Evolutionary conservation across 306 rosid genomes (phyloP).

Genomic region (Quercus cerris): DNA sequence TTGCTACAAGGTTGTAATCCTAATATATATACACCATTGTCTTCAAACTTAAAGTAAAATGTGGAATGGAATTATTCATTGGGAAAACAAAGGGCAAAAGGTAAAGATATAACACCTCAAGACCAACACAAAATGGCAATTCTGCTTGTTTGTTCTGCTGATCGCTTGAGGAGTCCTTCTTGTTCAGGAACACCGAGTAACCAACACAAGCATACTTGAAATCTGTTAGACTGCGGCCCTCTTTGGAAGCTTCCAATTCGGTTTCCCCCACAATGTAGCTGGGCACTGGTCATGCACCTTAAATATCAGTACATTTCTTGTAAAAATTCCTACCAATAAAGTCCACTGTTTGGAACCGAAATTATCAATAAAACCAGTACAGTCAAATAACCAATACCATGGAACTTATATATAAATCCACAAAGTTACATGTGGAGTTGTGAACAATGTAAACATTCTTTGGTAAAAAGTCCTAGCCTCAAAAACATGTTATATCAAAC

Average conservation of each 20-base stretch:
- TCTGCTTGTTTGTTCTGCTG: slow-evolving; percentile 57
- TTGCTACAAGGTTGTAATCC: background rate
- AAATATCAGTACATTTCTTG: slow-evolving; percentile 25
- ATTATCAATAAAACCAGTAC: background rate
- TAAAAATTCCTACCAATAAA: background rate
- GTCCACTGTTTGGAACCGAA: background rate
- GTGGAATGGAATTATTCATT: background rate
- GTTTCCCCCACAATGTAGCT: slow-evolving; percentile 70
- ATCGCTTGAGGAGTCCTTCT: slow-evolving; percentile 52
- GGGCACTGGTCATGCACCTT: slow-evolving; percentile 55
- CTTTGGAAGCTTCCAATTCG: slow-evolving; percentile 74
- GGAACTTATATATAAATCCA: background rate
- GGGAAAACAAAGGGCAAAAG: background rate
- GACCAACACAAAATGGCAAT: slow-evolving; percentile 81
- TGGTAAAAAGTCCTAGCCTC: background rate
- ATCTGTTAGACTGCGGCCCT: slow-evolving; percentile 64
- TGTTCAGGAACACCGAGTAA: slow-evolving; percentile 77
- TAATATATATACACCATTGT: background rate
- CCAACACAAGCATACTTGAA: slow-evolving; percentile 90
- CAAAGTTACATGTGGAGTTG: background rate
- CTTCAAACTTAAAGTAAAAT: background rate
- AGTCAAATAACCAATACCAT: background rate
- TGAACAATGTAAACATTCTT: background rate
- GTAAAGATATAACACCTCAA: slow-evolving; percentile 60
- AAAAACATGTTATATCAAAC: background rate